Conservation (phyloP, 805 yeast genomes). For the Zygosaccharomyces pseudorouxii region DNA sequence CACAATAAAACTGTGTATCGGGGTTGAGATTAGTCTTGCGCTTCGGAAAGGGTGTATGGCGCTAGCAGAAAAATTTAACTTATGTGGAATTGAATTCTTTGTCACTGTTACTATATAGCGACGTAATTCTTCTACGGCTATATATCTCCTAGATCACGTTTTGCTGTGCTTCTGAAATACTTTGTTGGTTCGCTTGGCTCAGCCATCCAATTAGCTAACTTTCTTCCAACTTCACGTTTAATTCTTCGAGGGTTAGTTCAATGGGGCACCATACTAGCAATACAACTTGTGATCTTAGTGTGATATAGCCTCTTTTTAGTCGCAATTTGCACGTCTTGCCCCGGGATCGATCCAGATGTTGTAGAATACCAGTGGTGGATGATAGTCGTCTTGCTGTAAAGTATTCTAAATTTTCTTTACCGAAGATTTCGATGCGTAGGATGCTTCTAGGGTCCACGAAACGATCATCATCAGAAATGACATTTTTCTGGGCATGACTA, state of each 20-base stretch:
- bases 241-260: slow-evolving; percentile 23
- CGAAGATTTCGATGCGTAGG: slow-evolving; percentile 16
- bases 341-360: neutral
- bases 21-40: slow-evolving; percentile 8
- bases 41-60: neutral
- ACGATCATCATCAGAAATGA: slow-evolving; percentile 1
- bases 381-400: slow-evolving; percentile 11
- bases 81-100: neutral
- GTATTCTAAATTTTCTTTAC: slow-evolving; percentile 11
- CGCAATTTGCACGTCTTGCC: neutral
- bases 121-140: neutral
- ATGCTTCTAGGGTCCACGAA: slow-evolving; percentile 18
- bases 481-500: slow-evolving; percentile 8
- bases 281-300: slow-evolving; percentile 4
- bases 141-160: neutral
- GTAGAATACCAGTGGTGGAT: neutral
- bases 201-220: neutral
- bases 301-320: slow-evolving; percentile 1
- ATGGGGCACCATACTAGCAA: slow-evolving; percentile 24
- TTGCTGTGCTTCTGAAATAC: too few relatives aligned
- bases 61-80: neutral
- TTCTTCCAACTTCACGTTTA: slow-evolving; percentile 6
- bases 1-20: neutral
- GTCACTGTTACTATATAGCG: neutral
- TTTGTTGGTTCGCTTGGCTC: neutral